These are phyloP conservation scores for Hemileccinum rubropunctum DNA, from an alignment of 768 basidiomycete genomes.

Conservation along the genomic window DNA sequence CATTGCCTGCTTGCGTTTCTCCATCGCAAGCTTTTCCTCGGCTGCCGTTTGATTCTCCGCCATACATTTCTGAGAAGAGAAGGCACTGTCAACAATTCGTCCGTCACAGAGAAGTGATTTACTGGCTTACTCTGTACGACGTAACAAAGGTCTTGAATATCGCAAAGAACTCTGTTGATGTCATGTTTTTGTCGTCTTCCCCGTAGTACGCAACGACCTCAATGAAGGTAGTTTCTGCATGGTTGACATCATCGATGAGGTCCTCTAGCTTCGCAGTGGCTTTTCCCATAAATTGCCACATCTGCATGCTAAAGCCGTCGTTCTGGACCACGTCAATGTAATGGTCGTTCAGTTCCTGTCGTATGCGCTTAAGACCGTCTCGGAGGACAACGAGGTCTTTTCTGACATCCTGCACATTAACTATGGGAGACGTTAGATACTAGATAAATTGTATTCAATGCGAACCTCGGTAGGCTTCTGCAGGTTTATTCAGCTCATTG, in stretches of 20 bases:
- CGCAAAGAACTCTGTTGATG: slow-evolving; percentile 91
- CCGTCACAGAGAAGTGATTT: not conserved
- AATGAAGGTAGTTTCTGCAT: slow-evolving; percentile 78
- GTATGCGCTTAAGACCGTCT: slow-evolving; percentile 74
- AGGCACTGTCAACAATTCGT: slow-evolving; percentile 1
- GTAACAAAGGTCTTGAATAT: slow-evolving; percentile 97
- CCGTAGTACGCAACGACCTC: slow-evolving; percentile 91
- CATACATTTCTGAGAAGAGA: slow-evolving; percentile 74
- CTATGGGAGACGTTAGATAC: slow-evolving; percentile 38
- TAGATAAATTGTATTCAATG: slow-evolving; percentile 1
- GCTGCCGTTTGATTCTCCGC: slow-evolving; percentile 69
- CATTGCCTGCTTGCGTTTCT: slow-evolving; percentile 66
- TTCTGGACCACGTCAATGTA: slow-evolving; percentile 67
- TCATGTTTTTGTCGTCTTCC: slow-evolving; percentile 85
- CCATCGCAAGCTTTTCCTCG: slow-evolving; percentile 64
- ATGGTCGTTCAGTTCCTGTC: slow-evolving; percentile 75
- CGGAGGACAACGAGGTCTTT: slow-evolving; percentile 71
- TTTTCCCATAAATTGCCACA: slow-evolving; percentile 86
- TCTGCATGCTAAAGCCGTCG: slow-evolving; percentile 84
- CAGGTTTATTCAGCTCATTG: slow-evolving; percentile 83
- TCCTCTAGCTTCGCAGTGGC: slow-evolving; percentile 77
- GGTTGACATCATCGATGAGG: slow-evolving; percentile 81
- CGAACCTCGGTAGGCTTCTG: slow-evolving; percentile 89
- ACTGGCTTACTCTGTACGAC: slow-evolving; percentile 70
- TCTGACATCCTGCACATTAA: slow-evolving; percentile 83